Base-by-base conservation (phyloP, 192 early-diverging fungal genomes). In the Gamsiella multidivaricata region DNA sequence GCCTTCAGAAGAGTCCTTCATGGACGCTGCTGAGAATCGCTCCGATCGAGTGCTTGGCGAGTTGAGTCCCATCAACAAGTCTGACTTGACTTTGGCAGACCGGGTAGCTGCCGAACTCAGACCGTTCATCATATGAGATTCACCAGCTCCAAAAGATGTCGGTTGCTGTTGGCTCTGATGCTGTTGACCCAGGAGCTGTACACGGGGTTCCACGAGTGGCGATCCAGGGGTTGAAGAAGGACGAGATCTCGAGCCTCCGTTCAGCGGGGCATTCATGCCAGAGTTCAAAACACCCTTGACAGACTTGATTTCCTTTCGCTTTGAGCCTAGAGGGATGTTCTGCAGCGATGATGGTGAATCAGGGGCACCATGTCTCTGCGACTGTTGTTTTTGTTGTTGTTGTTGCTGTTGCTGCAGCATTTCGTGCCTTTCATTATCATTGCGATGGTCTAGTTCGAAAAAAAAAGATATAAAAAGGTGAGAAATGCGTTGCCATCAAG, bases 271-370 rank as follows among this genome's bases (percentile, higher is more conserved):
- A 55, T 78, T 78, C 60, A 69, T 69, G 22, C 74, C 74, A 42
- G 74, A 78, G 42, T 78, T 78, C 60, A 78, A 26, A n/a, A 78
- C 66, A 11, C 74, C 74, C 32, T 78, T 78, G 47, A 78, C 74
- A 22, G 74, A 78, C 33, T 78, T 78, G 29, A 78, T 78, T 23
- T 78, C 74, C 54, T 78, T 78, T 29, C 74, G 58, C 61, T 64
- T 78, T 17, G 74, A 78, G 2, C 74, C 74, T 23, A 69, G 25
- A 28, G 74, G 74, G 42, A 78, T 58, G 37, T 64, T 59, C 37
- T 78, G 74, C 3, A 78, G 49, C 1, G 74, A 64, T 0, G 74
- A 78, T 17, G 74, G 65, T 1, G 74, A 78, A 18, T 69, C 66
- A 1, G 74, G 65, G 3, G 60, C 50, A 2, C 51, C 41, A 22